Percentiles rank a stretch among this genome's conserved stretches.
phyloP scores from a whole-genome alignment of 2,329 filamentous ascomycete genomes.

The Cytospora chrysosperma region DNA sequence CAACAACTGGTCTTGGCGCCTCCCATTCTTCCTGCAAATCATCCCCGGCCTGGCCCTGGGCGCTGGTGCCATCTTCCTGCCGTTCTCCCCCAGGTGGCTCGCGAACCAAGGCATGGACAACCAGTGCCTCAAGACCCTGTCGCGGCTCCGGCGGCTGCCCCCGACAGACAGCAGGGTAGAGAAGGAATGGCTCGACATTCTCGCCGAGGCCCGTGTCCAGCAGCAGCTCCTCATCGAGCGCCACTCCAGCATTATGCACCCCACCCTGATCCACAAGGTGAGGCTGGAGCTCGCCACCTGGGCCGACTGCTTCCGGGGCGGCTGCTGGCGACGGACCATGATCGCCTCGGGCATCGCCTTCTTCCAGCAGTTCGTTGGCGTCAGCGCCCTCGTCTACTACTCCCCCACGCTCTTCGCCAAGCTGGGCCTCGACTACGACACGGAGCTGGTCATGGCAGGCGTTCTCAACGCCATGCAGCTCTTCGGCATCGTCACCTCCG shows the following conservation, averaged over 20 bases:
- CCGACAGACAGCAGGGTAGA: slow-evolving; percentile 42
- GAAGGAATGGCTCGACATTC: slow-evolving; percentile 49
- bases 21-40: slow-evolving; percentile 46
- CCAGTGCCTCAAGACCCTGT: slow-evolving; percentile 48
- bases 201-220: slow-evolving; percentile 48
- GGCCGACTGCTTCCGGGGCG: slow-evolving; percentile 43
- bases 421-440: slow-evolving; percentile 43
- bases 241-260: slow-evolving; percentile 36
- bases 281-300: slow-evolving; percentile 40
- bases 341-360: slow-evolving; percentile 55
- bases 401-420: slow-evolving; percentile 46
- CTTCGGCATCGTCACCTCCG: slow-evolving; percentile 43
- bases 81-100: slow-evolving; percentile 56
- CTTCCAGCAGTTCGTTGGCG: slow-evolving; percentile 55
- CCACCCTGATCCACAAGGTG: slow-evolving; percentile 26
- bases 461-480: slow-evolving; percentile 46
- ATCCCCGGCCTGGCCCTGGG: slow-evolving; percentile 32
- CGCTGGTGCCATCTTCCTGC: slow-evolving; percentile 44
- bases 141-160: slow-evolving; percentile 47
- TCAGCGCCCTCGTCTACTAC: slow-evolving; percentile 51
- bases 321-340: slow-evolving; percentile 45
- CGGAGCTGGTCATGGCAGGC: slow-evolving; percentile 47
- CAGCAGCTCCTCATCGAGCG: slow-evolving; percentile 39
- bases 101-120: slow-evolving; percentile 45
- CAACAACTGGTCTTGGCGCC: slow-evolving; percentile 34